These are phyloP conservation scores for Crithidia sp. DNA, from an alignment of 208 protist species.

Conservation along the genomic window DNA sequence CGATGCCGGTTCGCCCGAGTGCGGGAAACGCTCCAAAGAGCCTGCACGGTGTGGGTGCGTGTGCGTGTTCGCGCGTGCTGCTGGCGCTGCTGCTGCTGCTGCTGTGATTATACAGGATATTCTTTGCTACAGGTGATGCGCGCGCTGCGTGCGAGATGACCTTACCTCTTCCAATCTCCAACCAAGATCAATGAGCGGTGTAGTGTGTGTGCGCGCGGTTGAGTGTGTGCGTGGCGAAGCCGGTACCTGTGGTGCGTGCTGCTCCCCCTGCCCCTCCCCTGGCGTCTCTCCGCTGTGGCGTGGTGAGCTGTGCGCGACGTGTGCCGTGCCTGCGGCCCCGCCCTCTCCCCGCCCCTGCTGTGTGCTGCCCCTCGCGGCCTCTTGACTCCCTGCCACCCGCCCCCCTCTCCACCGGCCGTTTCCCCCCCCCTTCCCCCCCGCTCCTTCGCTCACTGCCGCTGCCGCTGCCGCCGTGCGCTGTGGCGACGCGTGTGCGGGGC, in stretches of 20 bases:
- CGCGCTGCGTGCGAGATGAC: constrained; percentile 11
- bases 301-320: not conserved
- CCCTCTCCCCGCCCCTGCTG: not conserved
- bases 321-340: not conserved
- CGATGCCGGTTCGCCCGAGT: constrained; percentile 34
- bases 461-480: not conserved
- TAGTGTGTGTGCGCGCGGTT: too few species aligned
- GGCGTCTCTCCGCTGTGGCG: not conserved
- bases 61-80: too few species aligned
- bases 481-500: constrained; percentile 1
- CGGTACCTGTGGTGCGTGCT: too few species aligned
- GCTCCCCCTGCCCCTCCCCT: too few species aligned
- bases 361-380: not conserved
- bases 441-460: not conserved
- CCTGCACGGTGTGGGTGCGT: not conserved
- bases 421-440: not conserved
- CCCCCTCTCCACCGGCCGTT: too few species aligned
- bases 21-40: constrained; percentile 71
- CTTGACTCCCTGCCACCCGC: not conserved
- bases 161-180: constrained; percentile 15
- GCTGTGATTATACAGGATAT: constrained; percentile 15
- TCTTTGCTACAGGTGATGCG: constrained; percentile 18
- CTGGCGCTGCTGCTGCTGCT: not conserved
- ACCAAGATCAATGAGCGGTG: constrained; percentile 14
- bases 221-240: too few species aligned